Evolutionary conservation across 83 land plant species (phyloP), one percentile per base, ranked within the genome.

Genomic region (Picea mariana): DNA sequence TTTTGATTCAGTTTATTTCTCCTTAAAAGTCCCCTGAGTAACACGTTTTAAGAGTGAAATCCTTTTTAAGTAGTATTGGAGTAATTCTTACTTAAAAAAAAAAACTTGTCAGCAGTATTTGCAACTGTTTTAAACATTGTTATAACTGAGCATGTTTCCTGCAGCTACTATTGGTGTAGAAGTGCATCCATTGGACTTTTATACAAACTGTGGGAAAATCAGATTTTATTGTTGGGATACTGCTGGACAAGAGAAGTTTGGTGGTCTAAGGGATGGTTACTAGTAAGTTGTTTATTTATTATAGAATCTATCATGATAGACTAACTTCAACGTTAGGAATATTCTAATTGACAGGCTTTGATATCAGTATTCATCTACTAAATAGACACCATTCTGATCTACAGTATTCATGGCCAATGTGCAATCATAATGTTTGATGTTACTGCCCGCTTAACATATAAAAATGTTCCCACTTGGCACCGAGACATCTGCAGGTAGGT

Each of bases 221-320:
- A 62, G 93, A 31, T 94, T 92, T 62, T 87, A 92, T 63, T 94
- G 96, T 87, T 94, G 96, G 96, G 96, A 94, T 23, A 94, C 96
- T 3, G 95, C 95, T 82, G 95, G 95, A 1, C 93, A 92, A 79
- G 95, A 94, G 89, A 90, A 89, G 73, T 94, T 92, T 84, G 95
- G 96, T 73, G 96, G 92, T 0, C 93, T 94, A 5, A 71, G 95
- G 75, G 96, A 92, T 84, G 96, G 95, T 52, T 92, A 94, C 85
- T 90, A 92, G 96, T 92, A 80, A 31, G 34, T 31, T 27, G 5
- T 42, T 7, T 40, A 40, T 67, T 75, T 55, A n/a, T 49, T 75
- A 75, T 75, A 49, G 17, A 49, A 47, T 75, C 1, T 75, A 8
- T 9, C n/a, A 72, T 40, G 21, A 4, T 38, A 18, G 18, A 38